Evolutionary conservation across 768 basidiomycete species (phyloP).

Genomic region (Clathrus columnatus): DNA sequence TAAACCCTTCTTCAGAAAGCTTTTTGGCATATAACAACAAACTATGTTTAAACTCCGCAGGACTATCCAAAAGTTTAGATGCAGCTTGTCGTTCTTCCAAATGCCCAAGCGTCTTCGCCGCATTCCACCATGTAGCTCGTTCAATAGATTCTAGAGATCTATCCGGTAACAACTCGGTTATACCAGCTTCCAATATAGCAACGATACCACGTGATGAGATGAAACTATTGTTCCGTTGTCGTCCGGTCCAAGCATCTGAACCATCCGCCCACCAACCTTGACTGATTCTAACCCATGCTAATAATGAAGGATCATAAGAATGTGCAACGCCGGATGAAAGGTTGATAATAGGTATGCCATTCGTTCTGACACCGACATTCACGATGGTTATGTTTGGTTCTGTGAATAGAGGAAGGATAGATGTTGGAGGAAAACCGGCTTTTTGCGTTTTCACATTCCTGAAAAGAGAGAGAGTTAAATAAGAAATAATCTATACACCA

Average conservation of each 20-base stretch:
- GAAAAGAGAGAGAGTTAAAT: not conserved
- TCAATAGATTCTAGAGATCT: conserved; percentile 27
- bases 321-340: conserved; percentile 72
- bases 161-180: conserved; percentile 25
- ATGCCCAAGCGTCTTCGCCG: conserved; percentile 80
- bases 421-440: conserved; percentile 56
- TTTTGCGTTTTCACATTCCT: conserved; percentile 72
- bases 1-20: conserved; percentile 84
- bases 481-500: conserved; percentile 4
- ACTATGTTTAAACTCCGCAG: conserved; percentile 74
- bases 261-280: conserved; percentile 82
- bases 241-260: conserved; percentile 75
- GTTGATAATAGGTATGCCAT: conserved; percentile 70
- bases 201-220: conserved; percentile 42
- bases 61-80: conserved; percentile 66
- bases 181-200: conserved; percentile 35
- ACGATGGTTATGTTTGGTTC: conserved; percentile 52
- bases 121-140: conserved; percentile 70
- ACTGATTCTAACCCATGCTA: conserved; percentile 65
- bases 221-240: conserved; percentile 40
- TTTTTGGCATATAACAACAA: conserved; percentile 71
- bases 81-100: conserved; percentile 77
- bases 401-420: conserved; percentile 50
- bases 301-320: conserved; percentile 64
- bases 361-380: conserved; percentile 61